A percentile compares a stretch with the other conserved stretches of the same genome.
These are phyloP conservation scores for Neophaeococcomyces mojaviensis DNA, from an alignment of 2,329 filamentous ascomycete genomes.

Conservation along the genomic window DNA sequence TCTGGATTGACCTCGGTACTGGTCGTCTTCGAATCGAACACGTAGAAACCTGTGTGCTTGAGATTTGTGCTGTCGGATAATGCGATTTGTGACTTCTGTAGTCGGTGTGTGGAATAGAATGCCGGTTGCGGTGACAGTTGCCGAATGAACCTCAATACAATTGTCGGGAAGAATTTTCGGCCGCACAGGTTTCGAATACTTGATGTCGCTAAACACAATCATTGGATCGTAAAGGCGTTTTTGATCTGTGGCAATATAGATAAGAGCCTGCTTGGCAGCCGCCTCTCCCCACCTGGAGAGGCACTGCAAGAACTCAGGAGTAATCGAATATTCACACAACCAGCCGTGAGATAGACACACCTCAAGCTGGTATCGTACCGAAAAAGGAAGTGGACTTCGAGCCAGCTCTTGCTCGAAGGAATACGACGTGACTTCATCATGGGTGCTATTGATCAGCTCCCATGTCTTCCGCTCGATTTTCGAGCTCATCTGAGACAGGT, in stretches of 20 bases:
- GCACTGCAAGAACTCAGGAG: conserved; percentile 56
- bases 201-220: conserved; percentile 56
- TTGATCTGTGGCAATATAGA: conserved; percentile 62
- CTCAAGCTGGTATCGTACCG: conserved; percentile 82
- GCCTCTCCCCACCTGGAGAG: conserved; percentile 46
- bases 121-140: conserved; percentile 73
- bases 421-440: conserved; percentile 8
- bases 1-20: conserved; percentile 45
- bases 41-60: conserved; percentile 75
- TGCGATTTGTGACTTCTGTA: conserved; percentile 80
- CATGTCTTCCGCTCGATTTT: conserved; percentile 39
- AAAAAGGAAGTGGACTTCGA: conserved; percentile 51
- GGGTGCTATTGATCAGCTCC: conserved; percentile 33
- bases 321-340: conserved; percentile 69
- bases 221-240: conserved; percentile 61
- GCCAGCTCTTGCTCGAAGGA: conserved; percentile 16
- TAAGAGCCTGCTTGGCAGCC: conserved; percentile 60
- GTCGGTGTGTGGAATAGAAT: conserved; percentile 70
- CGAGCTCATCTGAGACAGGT: conserved; percentile 5
- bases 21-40: conserved; percentile 83
- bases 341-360: conserved; percentile 77
- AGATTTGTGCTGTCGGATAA: conserved; percentile 64
- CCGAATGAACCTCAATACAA: conserved; percentile 69
- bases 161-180: conserved; percentile 57
- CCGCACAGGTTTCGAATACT: conserved; percentile 38